Conservation (phyloP, 2,329 filamentous ascomycete species). For the Torrubiella hemipterigena region DNA sequence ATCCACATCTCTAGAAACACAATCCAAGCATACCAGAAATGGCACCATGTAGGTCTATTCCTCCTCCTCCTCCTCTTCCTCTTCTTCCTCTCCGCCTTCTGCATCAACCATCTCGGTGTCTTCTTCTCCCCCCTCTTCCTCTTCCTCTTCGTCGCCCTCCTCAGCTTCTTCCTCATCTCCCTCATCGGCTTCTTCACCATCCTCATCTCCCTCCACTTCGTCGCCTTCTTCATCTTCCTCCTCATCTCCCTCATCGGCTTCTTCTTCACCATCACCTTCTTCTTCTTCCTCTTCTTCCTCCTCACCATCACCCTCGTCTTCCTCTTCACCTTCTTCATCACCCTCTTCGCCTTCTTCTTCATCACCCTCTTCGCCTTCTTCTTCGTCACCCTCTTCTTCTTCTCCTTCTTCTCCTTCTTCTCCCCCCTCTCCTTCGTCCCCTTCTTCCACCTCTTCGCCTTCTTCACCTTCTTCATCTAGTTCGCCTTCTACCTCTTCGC, state of each 20-base stretch:
- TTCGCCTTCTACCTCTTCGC: conserved; percentile 11
- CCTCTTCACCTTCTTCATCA: conserved; percentile 1
- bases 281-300: conserved; percentile 12
- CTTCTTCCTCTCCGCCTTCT: conserved; percentile 5
- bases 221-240: conserved; percentile 5
- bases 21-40: too few relatives aligned
- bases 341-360: conserved; percentile 4
- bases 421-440: conserved; percentile 1
- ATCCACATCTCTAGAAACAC: too few relatives aligned
- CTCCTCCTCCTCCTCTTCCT: conserved; percentile 7
- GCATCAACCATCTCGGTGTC: conserved; percentile 3
- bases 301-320: conserved; percentile 5
- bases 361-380: conserved; percentile 1
- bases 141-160: conserved; percentile 8
- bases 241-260: conserved; percentile 6
- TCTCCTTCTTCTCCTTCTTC: conserved; percentile 1
- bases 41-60: conserved; percentile 9
- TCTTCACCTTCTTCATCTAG: conserved; percentile 7
- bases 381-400: conserved; percentile 6
- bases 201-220: conserved; percentile 4
- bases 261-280: conserved; percentile 8
- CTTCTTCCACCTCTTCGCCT: conserved; percentile 3
- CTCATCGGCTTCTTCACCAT: conserved; percentile 6
- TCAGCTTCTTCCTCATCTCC: conserved; percentile 7
- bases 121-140: conserved; percentile 4